These are phyloP conservation scores for Chalciporus sp. DNA, from an alignment of 1,284 basidiomycete genomes.

Conservation along the genomic window DNA sequence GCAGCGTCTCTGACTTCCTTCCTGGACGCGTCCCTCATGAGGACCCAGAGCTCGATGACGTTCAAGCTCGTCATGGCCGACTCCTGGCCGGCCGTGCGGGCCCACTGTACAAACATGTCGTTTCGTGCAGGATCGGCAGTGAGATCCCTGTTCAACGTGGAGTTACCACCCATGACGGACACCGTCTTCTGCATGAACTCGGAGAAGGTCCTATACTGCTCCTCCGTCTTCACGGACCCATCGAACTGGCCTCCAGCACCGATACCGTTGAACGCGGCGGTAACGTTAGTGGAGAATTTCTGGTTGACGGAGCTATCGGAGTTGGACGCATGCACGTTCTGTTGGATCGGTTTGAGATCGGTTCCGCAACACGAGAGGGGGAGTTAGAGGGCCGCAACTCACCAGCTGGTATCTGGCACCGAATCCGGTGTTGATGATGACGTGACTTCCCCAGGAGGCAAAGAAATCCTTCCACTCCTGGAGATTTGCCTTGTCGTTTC, in stretches of 20 bases:
- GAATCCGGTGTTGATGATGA: slow-evolving; percentile 1
- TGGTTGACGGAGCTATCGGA: slow-evolving; percentile 1
- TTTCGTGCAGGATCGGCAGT: slow-evolving; percentile 1
- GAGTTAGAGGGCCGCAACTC: too few species aligned
- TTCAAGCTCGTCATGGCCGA: not conserved
- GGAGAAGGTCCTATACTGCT: slow-evolving; percentile 5
- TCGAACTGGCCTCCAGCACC: not conserved
- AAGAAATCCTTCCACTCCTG: slow-evolving; percentile 5
- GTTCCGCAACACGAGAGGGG: too few species aligned
- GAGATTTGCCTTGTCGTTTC: not conserved
- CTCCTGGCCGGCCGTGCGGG: not conserved
- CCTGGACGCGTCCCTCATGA: slow-evolving; percentile 2
- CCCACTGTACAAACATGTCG: not conserved
- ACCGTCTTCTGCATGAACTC: slow-evolving; percentile 8
- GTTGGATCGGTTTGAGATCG: not conserved
- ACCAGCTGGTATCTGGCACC: slow-evolving; percentile 6
- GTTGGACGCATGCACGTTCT: slow-evolving; percentile 5
- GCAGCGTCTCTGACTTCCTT: slow-evolving; percentile 1
- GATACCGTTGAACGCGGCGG: not conserved
- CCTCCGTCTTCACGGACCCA: slow-evolving; percentile 1
- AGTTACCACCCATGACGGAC: slow-evolving; percentile 6
- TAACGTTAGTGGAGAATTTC: slow-evolving; percentile 1
- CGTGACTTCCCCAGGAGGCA: not conserved
- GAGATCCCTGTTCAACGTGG: not conserved
- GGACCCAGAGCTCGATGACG: slow-evolving; percentile 3